phyloP scores from a whole-genome alignment of 1,284 basidiomycete genomes.

The Volvariella volvacea region DNA sequence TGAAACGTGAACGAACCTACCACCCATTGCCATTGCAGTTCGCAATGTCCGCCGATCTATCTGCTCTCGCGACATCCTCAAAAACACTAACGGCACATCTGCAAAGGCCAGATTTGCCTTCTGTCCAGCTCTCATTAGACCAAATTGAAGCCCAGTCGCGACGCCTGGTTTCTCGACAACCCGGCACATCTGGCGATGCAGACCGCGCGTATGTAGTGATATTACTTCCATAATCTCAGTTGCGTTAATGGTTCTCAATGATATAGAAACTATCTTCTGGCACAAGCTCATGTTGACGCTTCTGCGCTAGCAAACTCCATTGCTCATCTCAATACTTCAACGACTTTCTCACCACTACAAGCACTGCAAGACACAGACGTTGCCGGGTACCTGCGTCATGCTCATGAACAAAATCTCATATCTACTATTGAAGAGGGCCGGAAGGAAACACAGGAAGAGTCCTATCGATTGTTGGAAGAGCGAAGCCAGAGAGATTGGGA shows the following conservation, averaged over 20 bases:
- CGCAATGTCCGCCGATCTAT: constrained; percentile 41
- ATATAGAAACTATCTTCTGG: constrained; percentile 74
- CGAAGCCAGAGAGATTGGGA: constrained; percentile 84
- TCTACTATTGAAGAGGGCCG: constrained; percentile 89
- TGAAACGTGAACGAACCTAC: no score
- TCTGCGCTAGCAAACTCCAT: constrained; percentile 75
- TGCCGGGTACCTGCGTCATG: constrained; percentile 81
- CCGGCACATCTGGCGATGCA: constrained; percentile 52
- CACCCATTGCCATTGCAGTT: no score
- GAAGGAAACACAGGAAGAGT: constrained; percentile 80
- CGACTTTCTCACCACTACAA: constrained; percentile 86
- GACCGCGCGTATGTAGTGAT: constrained; percentile 62
- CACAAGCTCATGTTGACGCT: constrained; percentile 87
- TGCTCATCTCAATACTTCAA: constrained; percentile 72
- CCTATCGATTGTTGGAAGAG: constrained; percentile 76
- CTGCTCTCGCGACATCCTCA: constrained; percentile 65
- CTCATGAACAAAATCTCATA: constrained; percentile 91
- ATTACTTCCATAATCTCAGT: constrained; percentile 5
- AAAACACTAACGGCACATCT: constrained; percentile 71
- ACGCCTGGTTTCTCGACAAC: constrained; percentile 67
- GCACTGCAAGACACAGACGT: constrained; percentile 90
- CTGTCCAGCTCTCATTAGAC: constrained; percentile 82
- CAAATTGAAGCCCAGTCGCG: constrained; percentile 89
- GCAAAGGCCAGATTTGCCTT: constrained; percentile 72
- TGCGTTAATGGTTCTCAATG: not conserved